A percentile compares a stretch with the other conserved stretches of the same genome.
Evolutionary conservation across 768 basidiomycete genomes (phyloP).

Genomic region (Termitomyces eurrhizus): DNA sequence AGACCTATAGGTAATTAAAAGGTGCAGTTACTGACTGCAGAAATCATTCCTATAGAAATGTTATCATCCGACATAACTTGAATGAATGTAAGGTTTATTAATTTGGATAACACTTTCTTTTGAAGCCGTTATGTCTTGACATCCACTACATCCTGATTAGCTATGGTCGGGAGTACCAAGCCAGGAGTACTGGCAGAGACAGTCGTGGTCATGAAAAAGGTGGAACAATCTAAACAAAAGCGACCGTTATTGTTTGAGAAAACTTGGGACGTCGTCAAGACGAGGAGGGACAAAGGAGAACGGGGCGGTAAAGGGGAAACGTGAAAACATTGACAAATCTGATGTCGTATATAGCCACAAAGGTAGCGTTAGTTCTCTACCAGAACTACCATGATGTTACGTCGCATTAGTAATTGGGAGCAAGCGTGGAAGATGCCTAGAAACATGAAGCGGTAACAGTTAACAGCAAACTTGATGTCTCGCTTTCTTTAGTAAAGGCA

Average conservation of each 20-base stretch:
- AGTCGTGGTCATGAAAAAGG: conserved; percentile 6
- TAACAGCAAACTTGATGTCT: not conserved
- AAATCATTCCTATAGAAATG: conserved; percentile 36
- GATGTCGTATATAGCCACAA: not conserved
- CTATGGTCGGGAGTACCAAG: conserved; percentile 12
- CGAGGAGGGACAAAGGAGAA: not conserved
- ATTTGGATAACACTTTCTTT: conserved; percentile 35
- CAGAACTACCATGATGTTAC: not conserved
- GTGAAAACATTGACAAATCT: not conserved
- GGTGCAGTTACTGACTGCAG: conserved; percentile 11
- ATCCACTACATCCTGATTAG: conserved; percentile 32
- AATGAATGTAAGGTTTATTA: not conserved
- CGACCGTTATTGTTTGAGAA: conserved; percentile 3
- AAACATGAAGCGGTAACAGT: not conserved
- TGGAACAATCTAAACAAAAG: conserved; percentile 3
- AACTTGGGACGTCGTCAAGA: not conserved
- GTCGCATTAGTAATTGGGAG: not conserved
- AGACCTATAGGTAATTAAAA: not conserved
- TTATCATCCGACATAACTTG: conserved; percentile 30
- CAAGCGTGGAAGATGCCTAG: not conserved
- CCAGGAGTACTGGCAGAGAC: conserved; percentile 10
- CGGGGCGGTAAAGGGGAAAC: not conserved
- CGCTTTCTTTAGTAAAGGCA: not conserved
- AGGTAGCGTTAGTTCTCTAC: not conserved
- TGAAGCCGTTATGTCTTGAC: conserved; percentile 42